Base-by-base conservation (phyloP, 768 basidiomycete species). In the Strobilomyces confusus region DNA sequence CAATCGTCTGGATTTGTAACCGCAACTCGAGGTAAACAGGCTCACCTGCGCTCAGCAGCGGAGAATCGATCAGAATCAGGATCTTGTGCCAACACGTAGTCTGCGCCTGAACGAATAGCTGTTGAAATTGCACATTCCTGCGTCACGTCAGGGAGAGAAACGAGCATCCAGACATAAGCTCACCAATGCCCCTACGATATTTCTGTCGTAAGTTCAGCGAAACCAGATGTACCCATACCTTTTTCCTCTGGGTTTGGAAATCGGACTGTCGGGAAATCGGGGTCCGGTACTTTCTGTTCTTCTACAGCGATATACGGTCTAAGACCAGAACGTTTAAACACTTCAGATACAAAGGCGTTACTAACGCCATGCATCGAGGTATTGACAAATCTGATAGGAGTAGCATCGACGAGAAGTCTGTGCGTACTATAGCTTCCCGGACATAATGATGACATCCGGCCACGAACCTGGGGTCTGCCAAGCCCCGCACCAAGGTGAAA, bases 161-260 rank as follows among this genome's bases (percentile, higher is more conserved):
- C 19, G 46, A 32, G 55, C 15, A 22, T 6, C 7, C n/a, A 43
- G n/a, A 14, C 46, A 33, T 29, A 23, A 51, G 57, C 70, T 49
- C 63, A 81, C 79, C 69, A 80, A 68, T 34, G 80, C 79, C 15
- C 81, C 80, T 80, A 58, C 44, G 46, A 46, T 22, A n/a, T 8
- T 9, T 40, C 19, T 38, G 43, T 23, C 5, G 19, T 58, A 14
- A 61, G 42, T 13, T 44, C 29, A 54, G 55, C 26, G 20, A 19
- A 54, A 20, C 7, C 6, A 44, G 23, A 43, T 40, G 22, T 15
- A 34, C 15, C 14, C 69, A 51, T 63, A 81, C 92, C 92, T 70
- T 89, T 86, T 67, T 95, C 92, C 68, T 95, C 92, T 2, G 92
- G 92, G 63, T 95, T 95, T 2, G 92, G 92, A 67, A 90, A 93